Evolutionary conservation across 2,329 filamentous ascomycete species (phyloP), one percentile per base, ranked within the genome.

Genomic region (Neobulgaria alba): DNA sequence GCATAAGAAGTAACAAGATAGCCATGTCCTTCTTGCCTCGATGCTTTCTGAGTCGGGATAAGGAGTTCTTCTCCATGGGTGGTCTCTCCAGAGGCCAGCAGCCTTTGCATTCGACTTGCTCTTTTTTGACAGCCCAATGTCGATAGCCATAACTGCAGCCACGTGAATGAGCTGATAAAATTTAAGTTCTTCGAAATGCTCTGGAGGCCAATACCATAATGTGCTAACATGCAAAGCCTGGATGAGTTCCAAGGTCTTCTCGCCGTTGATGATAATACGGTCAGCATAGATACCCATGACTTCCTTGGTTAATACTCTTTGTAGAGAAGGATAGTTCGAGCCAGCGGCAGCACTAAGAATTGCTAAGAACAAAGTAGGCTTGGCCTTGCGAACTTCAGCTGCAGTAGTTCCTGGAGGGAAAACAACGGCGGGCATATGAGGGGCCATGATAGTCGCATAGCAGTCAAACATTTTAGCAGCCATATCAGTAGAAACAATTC

Each of bases 361-460:
- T 20, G 82, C 70, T n/a, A 85, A 67, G 54, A 87, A 87, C 7
- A 88, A 66, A 2, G 75, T 68, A 1, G 83, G 83, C 55, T 75
- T 79, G 2, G 67, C 62, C 48, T 65, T 65, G 35, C 79, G 71
- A 38, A 83, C 60, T 42, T 79, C 71, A 9, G 67, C 64, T 4
- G 68, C 71, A 2, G 73, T 73, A 33, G 67, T 72, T 31, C 64
- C 65, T 1, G 67, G 56, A 1, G 75, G 67, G 42, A 84, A 77
- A 18, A 81, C 66, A 14, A 84, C 74, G 2, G 72, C 71, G 0
- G 79, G 79, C 38, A 82, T 67, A 47, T 82, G 78, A 2, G 64
- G 65, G 14, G 69, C 65, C 72, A 83, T 81, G 34, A 71, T 64
- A 10, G 71, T 67, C 29, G 68, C 73, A 57, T 82, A 85, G 8